Evolutionary conservation across 2,329 filamentous ascomycete genomes (phyloP), one percentile per base, ranked within the genome.

Genomic region (Diaporthe longicolla): DNA sequence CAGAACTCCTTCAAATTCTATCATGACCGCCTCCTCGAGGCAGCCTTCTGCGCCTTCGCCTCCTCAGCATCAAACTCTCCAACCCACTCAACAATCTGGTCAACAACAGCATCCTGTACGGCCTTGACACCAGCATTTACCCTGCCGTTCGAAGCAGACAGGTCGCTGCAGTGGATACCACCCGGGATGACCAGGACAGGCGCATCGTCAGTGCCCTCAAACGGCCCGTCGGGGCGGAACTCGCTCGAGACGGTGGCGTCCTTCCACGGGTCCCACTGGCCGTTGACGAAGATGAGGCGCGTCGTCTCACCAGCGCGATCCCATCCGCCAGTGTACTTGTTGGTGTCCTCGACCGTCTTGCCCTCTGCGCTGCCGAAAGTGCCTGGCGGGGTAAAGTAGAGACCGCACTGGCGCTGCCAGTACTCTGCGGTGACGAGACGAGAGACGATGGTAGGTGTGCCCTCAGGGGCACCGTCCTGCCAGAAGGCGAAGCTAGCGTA

Each of bases 1-100:
- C 43, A 26, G 2, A 9, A 15, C 6, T 2, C 19, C 11, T 19
- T 15, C 19, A 40, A 8, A 68, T 3, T 24, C 3, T 4, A 17
- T 21, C n/a, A 69, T 52, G 24, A 45, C n/a, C 45, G 61, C 32
- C n/a, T 50, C 11, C 45, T 65, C 55, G 35, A 45, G 17, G 63
- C 48, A 19, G 19, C 50, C 19, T 55, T 48, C 35, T 50, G 35
- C 50, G 52, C 70, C 54, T 75, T 76, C 2, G 37, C 78, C 78
- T 82, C 81, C 70, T 79, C 73, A 7, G 75, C 76, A 70, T 85
- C 85, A 69, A 82, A 91, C 79, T 91, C 87, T 0, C 80, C 82
- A 3, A 91, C 87, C 89, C 89, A 91, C 29, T 78, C 79, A 76
- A 84, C 86, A 76, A 92, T 86, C 79, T 89, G 84, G 17, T 81